Evolutionary conservation across 306 rosid species (phyloP).

Genomic region (Senna tora): DNA sequence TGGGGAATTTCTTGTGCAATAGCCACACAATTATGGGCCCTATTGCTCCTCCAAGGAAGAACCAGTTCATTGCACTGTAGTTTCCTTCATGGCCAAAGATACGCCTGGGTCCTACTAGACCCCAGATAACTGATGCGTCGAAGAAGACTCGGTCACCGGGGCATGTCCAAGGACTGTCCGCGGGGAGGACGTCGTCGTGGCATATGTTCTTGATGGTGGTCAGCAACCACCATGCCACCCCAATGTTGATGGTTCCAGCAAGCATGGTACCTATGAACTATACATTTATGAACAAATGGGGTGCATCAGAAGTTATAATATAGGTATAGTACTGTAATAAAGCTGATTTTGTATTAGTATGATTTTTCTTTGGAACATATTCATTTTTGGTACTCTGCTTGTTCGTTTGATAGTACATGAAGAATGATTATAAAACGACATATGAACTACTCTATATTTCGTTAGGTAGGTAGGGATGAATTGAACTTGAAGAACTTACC

Average conservation of each 20-base stretch:
- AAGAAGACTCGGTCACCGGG: conserved; percentile 77
- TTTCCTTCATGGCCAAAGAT: conserved; percentile 75
- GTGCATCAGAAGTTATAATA: conserved; percentile 15
- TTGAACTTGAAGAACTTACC: conserved; percentile 39
- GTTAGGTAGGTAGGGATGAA: neutral
- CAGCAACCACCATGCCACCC: conserved; percentile 83
- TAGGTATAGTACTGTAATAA: neutral
- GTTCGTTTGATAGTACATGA: neutral
- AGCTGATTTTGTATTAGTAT: neutral
- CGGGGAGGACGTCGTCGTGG: conserved; percentile 57
- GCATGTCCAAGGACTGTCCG: conserved; percentile 83
- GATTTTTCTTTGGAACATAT: neutral
- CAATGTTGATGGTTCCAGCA: conserved; percentile 82
- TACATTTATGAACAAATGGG: conserved; percentile 26
- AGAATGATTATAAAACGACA: conserved; percentile 10
- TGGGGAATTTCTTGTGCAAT: conserved; percentile 69
- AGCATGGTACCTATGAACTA: conserved; percentile 80
- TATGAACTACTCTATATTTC: conserved; percentile 4
- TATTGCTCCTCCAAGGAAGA: conserved; percentile 77
- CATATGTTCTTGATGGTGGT: conserved; percentile 60
- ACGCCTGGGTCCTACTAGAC: conserved; percentile 69
- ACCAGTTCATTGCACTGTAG: conserved; percentile 77
- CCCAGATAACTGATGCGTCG: conserved; percentile 91
- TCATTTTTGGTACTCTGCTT: neutral
- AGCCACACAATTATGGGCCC: conserved; percentile 78